Evolutionary conservation across 345 rosid species (phyloP).

Genomic region (Cardiospermum halicacabum): DNA sequence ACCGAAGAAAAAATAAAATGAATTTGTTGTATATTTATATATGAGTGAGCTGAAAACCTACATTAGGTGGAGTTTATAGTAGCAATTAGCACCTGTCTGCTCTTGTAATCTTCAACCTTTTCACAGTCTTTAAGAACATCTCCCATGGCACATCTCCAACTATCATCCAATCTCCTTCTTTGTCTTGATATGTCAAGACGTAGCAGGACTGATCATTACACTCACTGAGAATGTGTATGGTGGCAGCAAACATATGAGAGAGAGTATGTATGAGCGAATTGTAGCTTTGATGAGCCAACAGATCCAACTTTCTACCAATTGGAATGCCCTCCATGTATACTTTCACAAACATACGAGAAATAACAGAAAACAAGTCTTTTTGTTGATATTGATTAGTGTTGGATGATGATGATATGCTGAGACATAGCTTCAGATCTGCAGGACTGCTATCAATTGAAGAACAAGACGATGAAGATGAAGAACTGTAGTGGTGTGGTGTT

Average conservation of each 20-base stretch:
- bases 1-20: no score
- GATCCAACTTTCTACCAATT: constrained; percentile 51
- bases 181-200: constrained; percentile 54
- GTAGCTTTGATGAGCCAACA: constrained; percentile 33
- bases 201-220: constrained; percentile 13
- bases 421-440: constrained; percentile 33
- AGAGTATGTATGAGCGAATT: constrained; percentile 22
- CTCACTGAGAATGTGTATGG: constrained; percentile 28
- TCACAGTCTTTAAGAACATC: constrained; percentile 30
- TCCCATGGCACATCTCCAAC: constrained; percentile 71
- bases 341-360: constrained; percentile 32
- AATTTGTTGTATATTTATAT: no score
- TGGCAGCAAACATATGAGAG: constrained; percentile 28
- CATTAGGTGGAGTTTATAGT: no score
- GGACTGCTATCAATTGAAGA: no score
- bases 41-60: no score
- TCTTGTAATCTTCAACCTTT: constrained; percentile 32
- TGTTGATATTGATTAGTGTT: background rate
- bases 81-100: constrained; percentile 29
- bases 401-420: constrained; percentile 24
- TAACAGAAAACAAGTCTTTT: background rate
- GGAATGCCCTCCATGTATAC: constrained; percentile 57
- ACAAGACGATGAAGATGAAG: no score
- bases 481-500: no score
- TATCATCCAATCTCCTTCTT: constrained; percentile 65